These are phyloP conservation scores for Boletus subcaerulescens DNA, from an alignment of 768 basidiomycete species.

Conservation along the genomic window DNA sequence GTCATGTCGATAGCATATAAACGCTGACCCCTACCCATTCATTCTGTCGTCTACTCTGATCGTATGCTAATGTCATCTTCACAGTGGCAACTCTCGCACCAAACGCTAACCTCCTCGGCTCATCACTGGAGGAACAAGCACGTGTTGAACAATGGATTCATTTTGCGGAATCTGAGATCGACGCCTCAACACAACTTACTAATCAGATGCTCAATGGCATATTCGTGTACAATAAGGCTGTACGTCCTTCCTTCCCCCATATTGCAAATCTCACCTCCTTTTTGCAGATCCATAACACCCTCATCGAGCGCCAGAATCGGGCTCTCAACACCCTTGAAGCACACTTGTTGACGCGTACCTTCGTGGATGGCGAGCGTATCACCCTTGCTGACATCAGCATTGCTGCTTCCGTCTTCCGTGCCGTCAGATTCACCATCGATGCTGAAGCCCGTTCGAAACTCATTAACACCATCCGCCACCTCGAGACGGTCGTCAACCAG, in stretches of 20 bases:
- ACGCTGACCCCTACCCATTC: conserved; percentile 11
- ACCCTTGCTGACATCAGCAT: conserved; percentile 84
- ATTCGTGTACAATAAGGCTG: conserved; percentile 82
- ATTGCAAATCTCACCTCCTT: neutral
- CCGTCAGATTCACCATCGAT: conserved; percentile 60
- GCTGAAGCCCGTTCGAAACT: conserved; percentile 59
- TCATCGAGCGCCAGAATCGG: conserved; percentile 52
- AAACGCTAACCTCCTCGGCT: conserved; percentile 76
- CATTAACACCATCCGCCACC: conserved; percentile 78
- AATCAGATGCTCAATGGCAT: conserved; percentile 42
- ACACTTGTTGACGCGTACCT: conserved; percentile 77
- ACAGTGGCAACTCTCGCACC: conserved; percentile 75
- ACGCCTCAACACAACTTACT: conserved; percentile 36
- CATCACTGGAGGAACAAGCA: conserved; percentile 61
- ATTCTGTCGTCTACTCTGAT: conserved; percentile 8
- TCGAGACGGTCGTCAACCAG: conserved; percentile 87
- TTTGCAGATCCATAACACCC: conserved; percentile 53
- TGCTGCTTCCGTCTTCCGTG: conserved; percentile 55
- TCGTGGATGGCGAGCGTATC: conserved; percentile 91
- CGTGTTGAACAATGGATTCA: conserved; percentile 84
- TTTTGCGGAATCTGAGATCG: conserved; percentile 68
- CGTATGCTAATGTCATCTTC: conserved; percentile 12
- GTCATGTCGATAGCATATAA: conserved; percentile 45
- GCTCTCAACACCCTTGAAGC: conserved; percentile 67
- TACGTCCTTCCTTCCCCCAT: conserved; percentile 35